Conservation (phyloP, 441 rosid species). For the Populus tomentosa region DNA sequence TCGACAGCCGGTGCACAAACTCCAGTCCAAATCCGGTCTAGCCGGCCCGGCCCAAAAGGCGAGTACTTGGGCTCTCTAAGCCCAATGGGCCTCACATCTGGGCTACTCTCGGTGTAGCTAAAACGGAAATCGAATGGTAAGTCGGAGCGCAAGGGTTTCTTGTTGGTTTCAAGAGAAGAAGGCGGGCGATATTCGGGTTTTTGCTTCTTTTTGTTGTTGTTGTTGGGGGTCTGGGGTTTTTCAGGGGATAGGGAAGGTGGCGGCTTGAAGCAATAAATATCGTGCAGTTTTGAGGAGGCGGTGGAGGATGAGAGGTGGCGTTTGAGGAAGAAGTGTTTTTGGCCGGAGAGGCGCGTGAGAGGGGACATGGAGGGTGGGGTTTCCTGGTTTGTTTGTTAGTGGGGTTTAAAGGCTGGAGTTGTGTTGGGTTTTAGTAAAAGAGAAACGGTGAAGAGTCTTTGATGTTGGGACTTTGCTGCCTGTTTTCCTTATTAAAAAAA, state of each 20-base stretch:
- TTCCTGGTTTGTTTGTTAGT: not conserved
- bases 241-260: constrained; percentile 56
- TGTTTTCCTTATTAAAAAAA: no score
- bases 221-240: constrained; percentile 12
- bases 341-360: constrained; percentile 51
- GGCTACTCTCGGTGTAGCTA: constrained; percentile 84
- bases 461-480: no score
- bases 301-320: constrained; percentile 35
- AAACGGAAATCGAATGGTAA: constrained; percentile 82
- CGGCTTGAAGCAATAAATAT: constrained; percentile 49
- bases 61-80: constrained; percentile 92
- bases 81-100: constrained; percentile 67
- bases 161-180: constrained; percentile 53
- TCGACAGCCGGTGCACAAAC: constrained; percentile 80
- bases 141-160: constrained; percentile 45
- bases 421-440: no score
- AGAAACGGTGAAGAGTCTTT: no score
- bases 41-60: constrained; percentile 79
- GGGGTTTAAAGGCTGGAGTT: constrained; percentile 5
- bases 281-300: constrained; percentile 58
- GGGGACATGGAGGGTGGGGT: constrained; percentile 6
- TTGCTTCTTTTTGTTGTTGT: constrained; percentile 29
- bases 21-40: constrained; percentile 83
- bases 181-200: constrained; percentile 85
- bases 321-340: constrained; percentile 23